phyloP scores from a whole-genome alignment of 1,284 basidiomycete species.

The Paramarasmius palmivorus region DNA sequence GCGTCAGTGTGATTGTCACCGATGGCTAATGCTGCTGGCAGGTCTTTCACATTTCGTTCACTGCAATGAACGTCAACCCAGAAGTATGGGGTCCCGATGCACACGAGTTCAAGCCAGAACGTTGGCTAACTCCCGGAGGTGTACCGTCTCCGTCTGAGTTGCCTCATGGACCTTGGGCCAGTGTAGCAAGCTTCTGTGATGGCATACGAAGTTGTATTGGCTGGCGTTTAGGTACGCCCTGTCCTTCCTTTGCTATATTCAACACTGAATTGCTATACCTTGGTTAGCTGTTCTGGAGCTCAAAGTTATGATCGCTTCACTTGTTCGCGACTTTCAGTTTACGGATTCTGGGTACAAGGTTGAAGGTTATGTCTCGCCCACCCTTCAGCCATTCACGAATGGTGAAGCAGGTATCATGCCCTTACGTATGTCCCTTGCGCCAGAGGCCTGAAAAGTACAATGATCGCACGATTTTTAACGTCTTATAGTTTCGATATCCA shows the following conservation, averaged over 20 bases:
- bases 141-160: conserved; percentile 28
- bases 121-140: conserved; percentile 32
- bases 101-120: conserved; percentile 40
- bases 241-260: not conserved
- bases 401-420: conserved; percentile 23
- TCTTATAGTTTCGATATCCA: too few species aligned
- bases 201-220: conserved; percentile 43
- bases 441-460: too few species aligned
- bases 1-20: conserved; percentile 11
- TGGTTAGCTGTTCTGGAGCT: conserved; percentile 39
- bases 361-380: conserved; percentile 33
- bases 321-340: conserved; percentile 37
- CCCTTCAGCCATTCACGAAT: conserved; percentile 36
- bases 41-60: conserved; percentile 34
- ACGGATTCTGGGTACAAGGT: conserved; percentile 31
- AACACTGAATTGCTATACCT: not conserved
- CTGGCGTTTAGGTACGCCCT: conserved; percentile 28
- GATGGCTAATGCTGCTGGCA: conserved; percentile 7
- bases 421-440: too few species aligned
- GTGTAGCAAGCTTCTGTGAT: conserved; percentile 38
- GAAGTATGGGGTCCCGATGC: conserved; percentile 44
- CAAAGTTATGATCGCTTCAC: conserved; percentile 39
- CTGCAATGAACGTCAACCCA: conserved; percentile 34
- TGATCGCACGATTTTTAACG: too few species aligned
- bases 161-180: conserved; percentile 30